phyloP scores from a whole-genome alignment of 768 basidiomycete species.

The Amanita exitialis region DNA sequence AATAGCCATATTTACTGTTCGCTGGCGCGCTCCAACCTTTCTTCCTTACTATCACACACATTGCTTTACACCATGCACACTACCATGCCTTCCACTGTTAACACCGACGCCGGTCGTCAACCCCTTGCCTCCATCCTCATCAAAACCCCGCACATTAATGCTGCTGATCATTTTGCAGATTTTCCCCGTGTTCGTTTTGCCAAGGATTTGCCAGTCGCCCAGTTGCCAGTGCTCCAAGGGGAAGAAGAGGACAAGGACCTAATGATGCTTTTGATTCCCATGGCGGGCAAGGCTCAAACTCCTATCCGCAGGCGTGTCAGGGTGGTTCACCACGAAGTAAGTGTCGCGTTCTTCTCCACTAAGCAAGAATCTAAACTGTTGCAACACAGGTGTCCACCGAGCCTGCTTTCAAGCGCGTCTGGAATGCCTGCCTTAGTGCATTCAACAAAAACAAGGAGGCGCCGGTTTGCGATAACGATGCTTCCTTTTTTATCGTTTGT shows the following conservation, averaged over 20 bases:
- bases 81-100: background rate
- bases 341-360: too few relatives aligned
- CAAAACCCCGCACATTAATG: background rate
- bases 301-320: background rate
- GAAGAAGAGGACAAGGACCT: background rate
- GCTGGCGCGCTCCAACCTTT: too few relatives aligned
- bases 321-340: background rate
- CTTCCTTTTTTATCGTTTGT: background rate
- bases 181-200: too few relatives aligned
- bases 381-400: too few relatives aligned
- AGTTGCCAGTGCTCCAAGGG: too few relatives aligned
- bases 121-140: too few relatives aligned
- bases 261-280: background rate
- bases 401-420: too few relatives aligned
- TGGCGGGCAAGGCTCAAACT: background rate
- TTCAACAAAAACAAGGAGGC: too few relatives aligned
- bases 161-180: background rate
- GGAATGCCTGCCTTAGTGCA: too few relatives aligned
- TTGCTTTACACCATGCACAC: background rate
- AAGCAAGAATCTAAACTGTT: too few relatives aligned
- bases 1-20: too few relatives aligned
- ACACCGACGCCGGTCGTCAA: background rate
- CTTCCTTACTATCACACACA: background rate
- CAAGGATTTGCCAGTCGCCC: background rate
- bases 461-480: background rate